Base-by-base conservation (phyloP, 2,329 filamentous ascomycete genomes). In the Hypoxylon sp. region DNA sequence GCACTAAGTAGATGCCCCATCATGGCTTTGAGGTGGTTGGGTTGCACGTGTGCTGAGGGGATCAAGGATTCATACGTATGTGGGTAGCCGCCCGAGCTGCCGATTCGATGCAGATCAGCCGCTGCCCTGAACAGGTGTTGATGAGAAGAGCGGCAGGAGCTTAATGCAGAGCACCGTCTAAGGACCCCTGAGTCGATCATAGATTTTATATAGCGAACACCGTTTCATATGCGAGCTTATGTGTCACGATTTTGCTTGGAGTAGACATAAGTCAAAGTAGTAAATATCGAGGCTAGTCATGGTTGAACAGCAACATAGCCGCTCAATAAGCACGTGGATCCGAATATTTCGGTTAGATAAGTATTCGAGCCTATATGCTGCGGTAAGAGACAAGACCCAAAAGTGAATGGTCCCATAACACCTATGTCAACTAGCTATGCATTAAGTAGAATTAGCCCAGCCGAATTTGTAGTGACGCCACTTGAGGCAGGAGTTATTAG, bases 81-180 rank as follows among this genome's bases (percentile, higher is more conserved):
- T 64, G 71, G 67, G 70, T 62, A 70, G 26, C 71, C 71, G 69
- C 57, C 71, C 69, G 67, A 61, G 66, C 42, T 67, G 44, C 68
- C 71, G 68, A 68, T 68, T 66, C 37, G 63, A 67, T 58, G 64
- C 69, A 69, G 62, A 56, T 68, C 69, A 68, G 56, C 68, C 57
- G 50, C 60, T 46, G 56, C 13, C 39, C 53, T 65, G 48, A 53
- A 29, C 26, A 63, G 39, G 44, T 39, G 24, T 51, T 51, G 22
- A 35, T 47, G 17, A 55, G 26, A 26, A 19, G 37, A 42, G 10
- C 26, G 13, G 29, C 24, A 29, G 5, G 24, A 29, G 17, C 2
- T 17, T 22, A 13, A 22, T 44, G 39, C 39, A 44, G n/a, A 44
- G 5, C 8, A 19, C 22, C 39, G 39, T 44, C 17, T 9, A 44